phyloP scores from a whole-genome alignment of 176 grass and related monocot species.

The Puccinellia tenuiflora region DNA sequence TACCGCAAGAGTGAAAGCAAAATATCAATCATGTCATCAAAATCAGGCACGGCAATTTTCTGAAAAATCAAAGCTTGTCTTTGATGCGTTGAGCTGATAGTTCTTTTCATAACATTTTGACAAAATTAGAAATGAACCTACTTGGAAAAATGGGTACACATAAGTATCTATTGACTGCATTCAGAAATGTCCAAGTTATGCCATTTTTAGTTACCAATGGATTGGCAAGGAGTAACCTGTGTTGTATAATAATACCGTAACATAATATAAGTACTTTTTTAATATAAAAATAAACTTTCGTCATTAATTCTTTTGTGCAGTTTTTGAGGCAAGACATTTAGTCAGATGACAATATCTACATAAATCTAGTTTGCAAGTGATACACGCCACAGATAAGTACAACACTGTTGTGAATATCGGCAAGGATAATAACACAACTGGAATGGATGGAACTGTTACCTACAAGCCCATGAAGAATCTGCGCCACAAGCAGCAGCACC shows the following conservation, averaged over 20 bases:
- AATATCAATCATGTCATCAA: not conserved
- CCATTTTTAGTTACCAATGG: not conserved
- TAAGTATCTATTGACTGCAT: not conserved
- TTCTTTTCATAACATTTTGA: not conserved
- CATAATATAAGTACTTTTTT: not conserved
- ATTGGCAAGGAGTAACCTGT: not conserved
- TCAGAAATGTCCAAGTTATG: not conserved
- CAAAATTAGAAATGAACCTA: not conserved
- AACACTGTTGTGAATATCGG: not conserved
- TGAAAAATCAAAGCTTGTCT: not conserved
- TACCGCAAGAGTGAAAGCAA: not conserved
- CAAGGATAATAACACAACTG: too few species aligned
- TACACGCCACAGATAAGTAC: not conserved
- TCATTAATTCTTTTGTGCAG: not conserved
- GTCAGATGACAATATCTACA: not conserved
- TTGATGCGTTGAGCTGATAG: not conserved
- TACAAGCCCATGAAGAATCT: constrained; percentile 50
- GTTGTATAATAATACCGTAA: not conserved
- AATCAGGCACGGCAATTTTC: not conserved
- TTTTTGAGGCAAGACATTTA: too few species aligned
- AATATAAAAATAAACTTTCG: not conserved
- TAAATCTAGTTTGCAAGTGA: not conserved
- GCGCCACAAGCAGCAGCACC: not conserved
- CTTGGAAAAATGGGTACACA: not conserved
- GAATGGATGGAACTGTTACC: not conserved